Evolutionary conservation across 2,329 filamentous ascomycete species (phyloP).

Genomic region (Xylaria sp.): DNA sequence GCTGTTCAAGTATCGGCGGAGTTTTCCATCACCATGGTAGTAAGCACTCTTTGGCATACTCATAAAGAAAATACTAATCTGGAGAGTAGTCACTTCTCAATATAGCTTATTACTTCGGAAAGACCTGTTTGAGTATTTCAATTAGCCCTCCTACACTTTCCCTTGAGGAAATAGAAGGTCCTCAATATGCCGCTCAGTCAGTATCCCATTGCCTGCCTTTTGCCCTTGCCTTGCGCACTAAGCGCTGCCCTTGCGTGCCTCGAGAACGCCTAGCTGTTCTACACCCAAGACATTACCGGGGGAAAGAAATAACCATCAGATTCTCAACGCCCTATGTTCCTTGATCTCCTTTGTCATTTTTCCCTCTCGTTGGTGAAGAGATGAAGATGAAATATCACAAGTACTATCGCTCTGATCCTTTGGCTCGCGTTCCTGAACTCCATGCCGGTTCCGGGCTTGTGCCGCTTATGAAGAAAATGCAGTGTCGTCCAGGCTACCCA

Average conservation of each 20-base stretch:
- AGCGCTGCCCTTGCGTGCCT: constrained; percentile 24
- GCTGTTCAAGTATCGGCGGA: no score
- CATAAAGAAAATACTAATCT: no score
- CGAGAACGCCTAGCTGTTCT: constrained; percentile 34
- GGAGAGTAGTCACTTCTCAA: neutral
- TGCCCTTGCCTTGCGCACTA: constrained; percentile 16
- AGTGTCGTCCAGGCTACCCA: constrained; percentile 40
- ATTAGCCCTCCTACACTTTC: constrained; percentile 18
- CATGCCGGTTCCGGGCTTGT: constrained; percentile 35
- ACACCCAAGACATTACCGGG: constrained; percentile 29
- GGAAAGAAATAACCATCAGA: constrained; percentile 11
- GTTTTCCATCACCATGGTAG: neutral
- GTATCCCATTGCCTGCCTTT: constrained; percentile 18
- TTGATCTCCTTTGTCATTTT: constrained; percentile 18
- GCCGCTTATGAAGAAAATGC: constrained; percentile 38
- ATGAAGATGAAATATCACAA: constrained; percentile 28
- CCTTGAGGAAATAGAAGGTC: constrained; percentile 14
- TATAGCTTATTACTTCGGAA: neutral
- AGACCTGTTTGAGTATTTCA: neutral
- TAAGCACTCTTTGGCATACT: neutral
- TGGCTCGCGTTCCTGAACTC: constrained; percentile 33
- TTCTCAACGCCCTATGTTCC: constrained; percentile 25
- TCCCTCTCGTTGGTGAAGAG: constrained; percentile 17
- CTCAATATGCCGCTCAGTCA: constrained; percentile 13
- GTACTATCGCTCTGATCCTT: constrained; percentile 25